Evolutionary conservation across 176 grass and related monocot genomes (phyloP).

Genomic region (Puya raimondii): DNA sequence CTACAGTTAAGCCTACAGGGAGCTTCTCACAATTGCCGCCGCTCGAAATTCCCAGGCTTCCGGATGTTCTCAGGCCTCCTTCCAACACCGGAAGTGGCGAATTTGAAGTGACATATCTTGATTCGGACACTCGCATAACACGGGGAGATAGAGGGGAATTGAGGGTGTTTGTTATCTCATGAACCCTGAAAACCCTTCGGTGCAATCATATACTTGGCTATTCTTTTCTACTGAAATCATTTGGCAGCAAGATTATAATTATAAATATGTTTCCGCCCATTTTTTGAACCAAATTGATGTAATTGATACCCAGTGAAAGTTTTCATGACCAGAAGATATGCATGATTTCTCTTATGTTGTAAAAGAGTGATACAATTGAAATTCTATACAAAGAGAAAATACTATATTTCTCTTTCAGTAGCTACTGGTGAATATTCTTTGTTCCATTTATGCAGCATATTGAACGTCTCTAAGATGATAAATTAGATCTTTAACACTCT

Average conservation of each 20-base stretch:
- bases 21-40: constrained; percentile 64
- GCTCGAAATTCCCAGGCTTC: constrained; percentile 70
- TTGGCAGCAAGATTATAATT: too few species aligned
- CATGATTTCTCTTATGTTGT: not conserved
- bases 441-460: too few species aligned
- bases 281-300: not conserved
- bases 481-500: too few species aligned
- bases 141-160: constrained; percentile 77
- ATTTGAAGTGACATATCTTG: constrained; percentile 86
- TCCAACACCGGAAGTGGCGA: constrained; percentile 72
- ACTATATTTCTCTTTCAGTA: too few species aligned
- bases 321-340: not conserved
- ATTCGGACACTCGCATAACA: constrained; percentile 64
- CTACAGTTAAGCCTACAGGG: constrained; percentile 81
- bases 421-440: too few species aligned
- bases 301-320: not conserved
- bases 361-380: not conserved
- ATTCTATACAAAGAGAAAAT: too few species aligned
- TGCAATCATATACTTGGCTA: not conserved
- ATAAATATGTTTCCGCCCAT: not conserved
- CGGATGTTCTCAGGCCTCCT: constrained; percentile 54
- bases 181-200: not conserved
- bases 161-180: constrained; percentile 84
- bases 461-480: too few species aligned
- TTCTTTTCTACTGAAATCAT: not conserved